A percentile compares a stretch with the other conserved stretches of the same genome.
phyloP scores from a whole-genome alignment of 768 basidiomycete species.

The Cystobasidium onofrii region DNA sequence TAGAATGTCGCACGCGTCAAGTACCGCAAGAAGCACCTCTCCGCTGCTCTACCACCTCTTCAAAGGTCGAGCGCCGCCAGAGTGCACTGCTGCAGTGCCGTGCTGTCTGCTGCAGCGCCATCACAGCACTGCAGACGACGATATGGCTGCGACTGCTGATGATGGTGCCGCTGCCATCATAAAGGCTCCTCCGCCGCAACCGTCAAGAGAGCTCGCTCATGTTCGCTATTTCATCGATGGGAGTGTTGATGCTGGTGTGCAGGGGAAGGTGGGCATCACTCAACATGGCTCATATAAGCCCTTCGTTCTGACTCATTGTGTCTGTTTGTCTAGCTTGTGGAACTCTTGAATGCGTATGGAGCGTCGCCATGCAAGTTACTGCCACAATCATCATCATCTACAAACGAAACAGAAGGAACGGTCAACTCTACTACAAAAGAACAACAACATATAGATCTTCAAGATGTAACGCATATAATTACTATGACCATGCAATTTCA shows the following conservation, averaged over 20 bases:
- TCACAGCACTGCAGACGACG: background rate
- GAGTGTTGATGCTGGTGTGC: conserved; percentile 1
- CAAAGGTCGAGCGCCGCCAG: no score
- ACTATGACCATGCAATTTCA: conserved; percentile 55
- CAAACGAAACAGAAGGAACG: no score
- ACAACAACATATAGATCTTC: conserved; percentile 27
- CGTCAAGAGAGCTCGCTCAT: conserved; percentile 17
- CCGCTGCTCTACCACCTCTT: background rate
- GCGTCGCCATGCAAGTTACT: conserved; percentile 16
- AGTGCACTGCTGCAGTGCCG: background rate
- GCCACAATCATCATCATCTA: no score
- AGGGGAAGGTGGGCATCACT: background rate
- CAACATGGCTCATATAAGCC: background rate
- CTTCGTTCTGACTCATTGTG: no score
- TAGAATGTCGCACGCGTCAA: background rate
- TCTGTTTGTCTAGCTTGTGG: conserved; percentile 23
- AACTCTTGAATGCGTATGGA: conserved; percentile 25
- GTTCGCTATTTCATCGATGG: conserved; percentile 10
- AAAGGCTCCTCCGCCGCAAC: background rate
- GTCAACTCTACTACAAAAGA: conserved; percentile 11
- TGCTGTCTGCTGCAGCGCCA: background rate
- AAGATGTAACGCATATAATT: conserved; percentile 55
- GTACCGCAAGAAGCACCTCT: background rate
- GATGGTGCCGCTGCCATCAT: background rate
- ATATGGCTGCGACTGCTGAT: background rate